A percentile compares a stretch with the other conserved stretches of the same genome.
phyloP scores from a whole-genome alignment of 192 early-diverging fungal genomes.

The Rhizophagus sp. region DNA sequence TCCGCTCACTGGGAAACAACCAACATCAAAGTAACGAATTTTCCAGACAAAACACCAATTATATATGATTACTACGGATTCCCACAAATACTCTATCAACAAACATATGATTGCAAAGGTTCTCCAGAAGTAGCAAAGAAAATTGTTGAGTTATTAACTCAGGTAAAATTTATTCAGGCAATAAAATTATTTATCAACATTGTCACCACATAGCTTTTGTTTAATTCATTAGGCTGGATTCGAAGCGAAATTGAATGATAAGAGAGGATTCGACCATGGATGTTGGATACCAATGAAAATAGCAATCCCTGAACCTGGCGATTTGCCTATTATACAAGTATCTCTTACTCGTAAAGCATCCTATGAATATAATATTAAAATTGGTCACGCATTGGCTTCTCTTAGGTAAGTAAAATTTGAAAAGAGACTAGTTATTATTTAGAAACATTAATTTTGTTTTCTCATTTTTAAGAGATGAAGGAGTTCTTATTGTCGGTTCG shows the following conservation, averaged over 20 bases:
- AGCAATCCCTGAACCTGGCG: constrained; percentile 52
- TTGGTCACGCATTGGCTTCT: constrained; percentile 54
- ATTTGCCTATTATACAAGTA: constrained; percentile 67
- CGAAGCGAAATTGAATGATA: constrained; percentile 42
- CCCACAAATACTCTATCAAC: constrained; percentile 55
- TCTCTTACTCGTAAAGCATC: constrained; percentile 59
- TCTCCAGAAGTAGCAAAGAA: constrained; percentile 52
- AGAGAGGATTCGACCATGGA: constrained; percentile 70
- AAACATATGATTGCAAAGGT: constrained; percentile 58
- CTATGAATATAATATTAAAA: constrained; percentile 51
- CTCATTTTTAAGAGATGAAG: constrained; percentile 48
- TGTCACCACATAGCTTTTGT: not conserved
- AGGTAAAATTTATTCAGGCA: constrained; percentile 25
- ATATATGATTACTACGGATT: constrained; percentile 72
- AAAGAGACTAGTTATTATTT: not conserved
- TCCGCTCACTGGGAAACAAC: constrained; percentile 70
- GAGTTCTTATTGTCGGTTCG: constrained; percentile 64
- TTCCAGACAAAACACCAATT: constrained; percentile 19
- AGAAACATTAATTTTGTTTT: not conserved
- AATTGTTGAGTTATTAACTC: constrained; percentile 51
- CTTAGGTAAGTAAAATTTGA: constrained; percentile 37
- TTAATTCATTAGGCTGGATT: constrained; percentile 44
- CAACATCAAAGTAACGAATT: constrained; percentile 11
- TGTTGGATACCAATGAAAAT: constrained; percentile 69
- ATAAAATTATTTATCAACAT: not conserved